Conservation (phyloP, 1,139 yeast species). For the Scheffersomyces segobiensis region DNA sequence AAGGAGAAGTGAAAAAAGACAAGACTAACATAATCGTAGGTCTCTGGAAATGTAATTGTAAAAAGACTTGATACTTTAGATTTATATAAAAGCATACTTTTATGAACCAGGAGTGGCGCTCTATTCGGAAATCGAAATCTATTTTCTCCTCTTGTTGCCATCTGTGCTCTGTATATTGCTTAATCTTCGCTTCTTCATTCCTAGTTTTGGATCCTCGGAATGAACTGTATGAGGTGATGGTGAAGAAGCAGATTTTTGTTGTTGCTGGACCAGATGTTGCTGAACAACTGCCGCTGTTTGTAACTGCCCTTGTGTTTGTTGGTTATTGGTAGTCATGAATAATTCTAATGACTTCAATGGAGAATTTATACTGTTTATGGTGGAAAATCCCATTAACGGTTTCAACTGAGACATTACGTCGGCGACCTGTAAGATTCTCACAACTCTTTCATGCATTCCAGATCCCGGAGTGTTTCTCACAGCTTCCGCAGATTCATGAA, state of each 20-base stretch:
- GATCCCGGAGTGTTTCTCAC: slow-evolving; percentile 32
- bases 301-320: slow-evolving; percentile 7
- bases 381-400: slow-evolving; percentile 61
- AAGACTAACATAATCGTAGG: neutral
- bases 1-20: neutral
- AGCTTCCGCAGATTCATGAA: slow-evolving; percentile 27
- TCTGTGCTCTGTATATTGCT: slow-evolving; percentile 5
- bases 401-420: slow-evolving; percentile 74
- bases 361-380: slow-evolving; percentile 43
- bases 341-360: slow-evolving; percentile 63
- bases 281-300: slow-evolving; percentile 8
- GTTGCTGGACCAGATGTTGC: slow-evolving; percentile 4
- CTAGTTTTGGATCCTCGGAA: slow-evolving; percentile 12
- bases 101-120: neutral
- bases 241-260: slow-evolving; percentile 5
- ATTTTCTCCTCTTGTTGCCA: slow-evolving; percentile 2
- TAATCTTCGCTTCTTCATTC: slow-evolving; percentile 13
- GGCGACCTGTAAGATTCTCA: slow-evolving; percentile 71
- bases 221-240: slow-evolving; percentile 10
- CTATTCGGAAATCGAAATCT: neutral
- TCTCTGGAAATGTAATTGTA: neutral
- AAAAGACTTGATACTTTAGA: neutral
- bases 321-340: slow-evolving; percentile 33
- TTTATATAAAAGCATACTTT: neutral
- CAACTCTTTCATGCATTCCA: slow-evolving; percentile 65